Evolutionary conservation across 495 filamentous ascomycete species (phyloP).

Genomic region (Talaromyces thailandensis): DNA sequence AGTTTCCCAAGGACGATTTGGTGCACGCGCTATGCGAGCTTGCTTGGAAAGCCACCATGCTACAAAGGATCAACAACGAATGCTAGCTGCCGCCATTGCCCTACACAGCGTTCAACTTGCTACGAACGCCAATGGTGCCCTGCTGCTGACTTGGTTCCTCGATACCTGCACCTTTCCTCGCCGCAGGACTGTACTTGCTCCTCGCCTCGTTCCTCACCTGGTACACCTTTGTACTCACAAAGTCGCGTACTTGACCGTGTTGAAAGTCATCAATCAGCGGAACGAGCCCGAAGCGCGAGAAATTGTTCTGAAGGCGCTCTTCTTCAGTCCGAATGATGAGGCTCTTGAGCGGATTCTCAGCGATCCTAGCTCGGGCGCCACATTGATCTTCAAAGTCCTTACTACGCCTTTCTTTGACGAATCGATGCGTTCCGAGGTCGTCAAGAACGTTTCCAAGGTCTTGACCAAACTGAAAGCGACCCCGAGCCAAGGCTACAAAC

Average conservation of each 20-base stretch:
- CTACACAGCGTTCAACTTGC: slow-evolving; percentile 94
- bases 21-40: slow-evolving; percentile 90
- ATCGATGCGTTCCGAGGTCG: slow-evolving; percentile 72
- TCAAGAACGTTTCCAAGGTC: slow-evolving; percentile 85
- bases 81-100: slow-evolving; percentile 90
- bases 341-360: slow-evolving; percentile 82
- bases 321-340: slow-evolving; percentile 86
- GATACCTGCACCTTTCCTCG: slow-evolving; percentile 96
- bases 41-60: slow-evolving; percentile 95
- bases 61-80: slow-evolving; percentile 88
- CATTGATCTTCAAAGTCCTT: slow-evolving; percentile 94
- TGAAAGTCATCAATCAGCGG: slow-evolving; percentile 98
- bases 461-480: slow-evolving; percentile 84
- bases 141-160: slow-evolving; percentile 94
- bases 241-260: slow-evolving; percentile 91
- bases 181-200: slow-evolving; percentile 85
- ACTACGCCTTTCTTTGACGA: slow-evolving; percentile 98
- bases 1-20: slow-evolving; percentile 84
- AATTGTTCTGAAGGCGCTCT: slow-evolving; percentile 80
- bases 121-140: slow-evolving; percentile 90
- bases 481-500: slow-evolving; percentile 93
- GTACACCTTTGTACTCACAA: slow-evolving; percentile 98
- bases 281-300: slow-evolving; percentile 92
- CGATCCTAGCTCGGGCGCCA: slow-evolving; percentile 88
- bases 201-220: slow-evolving; percentile 87